A percentile compares a stretch with the other conserved stretches of the same genome.
Conservation (phyloP, 2,329 filamentous ascomycete genomes). For the Penicillium sp. region DNA sequence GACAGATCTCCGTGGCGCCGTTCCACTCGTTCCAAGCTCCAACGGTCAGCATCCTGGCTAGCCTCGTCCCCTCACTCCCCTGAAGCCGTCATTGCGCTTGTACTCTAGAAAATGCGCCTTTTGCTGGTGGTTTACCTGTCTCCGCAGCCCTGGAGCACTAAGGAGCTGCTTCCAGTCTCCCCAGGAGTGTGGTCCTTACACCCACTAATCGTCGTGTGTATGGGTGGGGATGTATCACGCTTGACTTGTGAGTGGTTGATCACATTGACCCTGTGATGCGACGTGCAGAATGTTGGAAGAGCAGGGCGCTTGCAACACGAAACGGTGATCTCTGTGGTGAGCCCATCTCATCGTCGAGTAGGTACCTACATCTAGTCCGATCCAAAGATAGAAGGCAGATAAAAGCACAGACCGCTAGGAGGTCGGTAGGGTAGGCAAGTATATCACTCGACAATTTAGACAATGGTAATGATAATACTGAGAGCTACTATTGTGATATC, state of each 20-base stretch:
- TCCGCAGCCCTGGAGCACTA: background rate
- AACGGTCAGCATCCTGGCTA: constrained; percentile 14
- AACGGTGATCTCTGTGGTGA: background rate
- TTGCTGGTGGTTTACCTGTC: constrained; percentile 3
- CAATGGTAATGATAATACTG: background rate
- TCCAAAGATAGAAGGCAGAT: constrained; percentile 4
- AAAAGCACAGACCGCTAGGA: constrained; percentile 2
- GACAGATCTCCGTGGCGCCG: constrained; percentile 15
- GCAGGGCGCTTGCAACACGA: constrained; percentile 9
- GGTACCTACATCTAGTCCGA: background rate
- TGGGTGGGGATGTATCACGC: background rate
- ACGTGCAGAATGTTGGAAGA: background rate
- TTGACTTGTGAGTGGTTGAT: background rate
- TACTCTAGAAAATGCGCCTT: background rate
- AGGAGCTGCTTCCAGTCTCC: background rate
- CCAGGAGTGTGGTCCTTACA: background rate
- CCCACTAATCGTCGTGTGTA: background rate
- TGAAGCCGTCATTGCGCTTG: background rate
- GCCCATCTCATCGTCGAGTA: background rate
- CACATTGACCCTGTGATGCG: constrained; percentile 6
- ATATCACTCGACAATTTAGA: background rate
- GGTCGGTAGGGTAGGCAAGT: background rate
- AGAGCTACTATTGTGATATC: background rate
- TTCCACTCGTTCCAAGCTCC: constrained; percentile 12
- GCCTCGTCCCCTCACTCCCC: background rate